Evolutionary conservation across 352 stramenopile species (phyloP).

Genomic region (Pythium folliculosum): DNA sequence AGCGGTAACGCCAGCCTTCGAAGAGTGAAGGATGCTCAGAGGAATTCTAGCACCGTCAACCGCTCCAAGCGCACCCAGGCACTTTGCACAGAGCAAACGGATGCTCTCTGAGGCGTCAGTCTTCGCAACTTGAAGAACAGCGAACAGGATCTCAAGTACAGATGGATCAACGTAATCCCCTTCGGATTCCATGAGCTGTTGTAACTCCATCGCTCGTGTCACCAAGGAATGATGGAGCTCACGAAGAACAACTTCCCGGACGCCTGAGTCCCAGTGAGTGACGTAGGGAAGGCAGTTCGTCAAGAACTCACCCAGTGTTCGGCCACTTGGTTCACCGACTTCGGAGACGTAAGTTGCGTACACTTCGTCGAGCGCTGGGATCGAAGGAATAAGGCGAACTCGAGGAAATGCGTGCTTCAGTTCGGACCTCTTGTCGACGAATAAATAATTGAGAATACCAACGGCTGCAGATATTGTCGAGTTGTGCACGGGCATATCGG

Average conservation of each 20-base stretch:
- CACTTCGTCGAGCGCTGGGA: conserved; percentile 69
- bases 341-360: conserved; percentile 56
- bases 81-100: conserved; percentile 73
- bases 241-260: conserved; percentile 75
- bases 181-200: conserved; percentile 70
- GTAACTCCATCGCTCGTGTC: conserved; percentile 58
- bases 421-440: conserved; percentile 65
- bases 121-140: conserved; percentile 66
- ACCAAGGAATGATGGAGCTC: conserved; percentile 72
- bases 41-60: conserved; percentile 82
- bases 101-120: conserved; percentile 65
- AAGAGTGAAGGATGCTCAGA: conserved; percentile 61
- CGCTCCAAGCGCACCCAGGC: conserved; percentile 73
- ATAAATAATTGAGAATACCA: conserved; percentile 52
- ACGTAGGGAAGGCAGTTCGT: conserved; percentile 57
- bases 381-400: conserved; percentile 68
- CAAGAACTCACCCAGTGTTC: conserved; percentile 47
- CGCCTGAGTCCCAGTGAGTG: conserved; percentile 77
- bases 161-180: conserved; percentile 64
- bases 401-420: conserved; percentile 64
- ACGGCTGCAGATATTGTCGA: conserved; percentile 11
- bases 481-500: background rate
- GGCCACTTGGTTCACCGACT: conserved; percentile 50
- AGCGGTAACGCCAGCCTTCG: conserved; percentile 12
- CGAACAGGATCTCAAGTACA: conserved; percentile 60